Evolutionary conservation across 768 basidiomycete species (phyloP).

Genomic region (Rossbeevera mucosa): DNA sequence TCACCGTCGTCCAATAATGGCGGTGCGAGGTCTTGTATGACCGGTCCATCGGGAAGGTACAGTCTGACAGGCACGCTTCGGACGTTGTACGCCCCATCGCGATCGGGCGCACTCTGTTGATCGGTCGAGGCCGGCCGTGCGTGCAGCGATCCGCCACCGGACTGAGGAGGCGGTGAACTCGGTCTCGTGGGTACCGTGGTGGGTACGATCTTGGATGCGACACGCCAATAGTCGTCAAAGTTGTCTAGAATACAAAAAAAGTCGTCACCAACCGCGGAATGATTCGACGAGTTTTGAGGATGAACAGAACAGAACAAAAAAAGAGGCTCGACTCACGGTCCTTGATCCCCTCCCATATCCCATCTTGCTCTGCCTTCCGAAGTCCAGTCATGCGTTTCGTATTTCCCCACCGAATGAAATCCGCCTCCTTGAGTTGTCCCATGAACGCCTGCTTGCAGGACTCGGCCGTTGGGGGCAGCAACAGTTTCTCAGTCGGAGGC

Average conservation of each 20-base stretch:
- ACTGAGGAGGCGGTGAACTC: constrained; percentile 45
- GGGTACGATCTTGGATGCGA: constrained; percentile 90
- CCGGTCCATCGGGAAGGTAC: constrained; percentile 86
- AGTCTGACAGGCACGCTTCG: constrained; percentile 86
- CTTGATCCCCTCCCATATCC: constrained; percentile 94
- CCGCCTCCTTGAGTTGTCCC: constrained; percentile 94
- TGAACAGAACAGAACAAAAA: background rate
- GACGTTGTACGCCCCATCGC: constrained; percentile 83
- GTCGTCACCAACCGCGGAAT: constrained; percentile 12
- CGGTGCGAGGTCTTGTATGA: constrained; percentile 84
- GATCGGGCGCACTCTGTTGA: constrained; percentile 48
- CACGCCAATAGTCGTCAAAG: constrained; percentile 92
- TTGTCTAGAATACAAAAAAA: constrained; percentile 60
- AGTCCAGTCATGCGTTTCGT: constrained; percentile 91
- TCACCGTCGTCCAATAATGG: constrained; percentile 86
- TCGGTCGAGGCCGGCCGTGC: constrained; percentile 63
- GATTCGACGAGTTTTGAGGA: too few species aligned
- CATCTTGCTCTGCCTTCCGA: constrained; percentile 89
- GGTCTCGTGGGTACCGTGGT: too few species aligned
- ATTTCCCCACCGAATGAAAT: constrained; percentile 95
- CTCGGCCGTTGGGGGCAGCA: constrained; percentile 75
- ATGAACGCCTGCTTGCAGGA: constrained; percentile 92
- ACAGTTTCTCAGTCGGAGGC: constrained; percentile 81
- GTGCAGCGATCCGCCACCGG: constrained; percentile 56
- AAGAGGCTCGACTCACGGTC: constrained; percentile 62